Base-by-base conservation (phyloP, 208 protist genomes). In the Crithidia expoeki region DNA sequence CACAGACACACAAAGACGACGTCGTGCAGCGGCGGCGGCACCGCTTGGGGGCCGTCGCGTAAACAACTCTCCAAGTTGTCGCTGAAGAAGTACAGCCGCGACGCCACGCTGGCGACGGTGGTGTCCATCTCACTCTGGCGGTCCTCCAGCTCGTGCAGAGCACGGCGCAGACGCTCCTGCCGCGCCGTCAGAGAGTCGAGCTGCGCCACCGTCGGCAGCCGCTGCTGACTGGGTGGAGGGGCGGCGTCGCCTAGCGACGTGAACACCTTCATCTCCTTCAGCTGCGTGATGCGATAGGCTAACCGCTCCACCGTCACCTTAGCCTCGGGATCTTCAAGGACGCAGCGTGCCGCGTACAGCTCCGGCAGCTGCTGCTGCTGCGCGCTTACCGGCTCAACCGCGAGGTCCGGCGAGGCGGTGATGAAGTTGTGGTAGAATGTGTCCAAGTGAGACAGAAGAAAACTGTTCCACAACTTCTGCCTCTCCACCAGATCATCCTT, bases 61-160 rank as follows among this genome's bases (percentile, higher is more conserved):
- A 95, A 70, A 0, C 84, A 80, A 34, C 76, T 53, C 56, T 92
- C 81, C 16, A 95, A 68, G 68, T 94, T 85, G 70, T 94, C 84
- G 62, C 86, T 91, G 67, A 95, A 95, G 55, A 95, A 95, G 79
- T 86, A 82, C 32, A 95, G 71, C 17, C 90, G 83, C 12, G 67
- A 81, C 1, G 83, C 72, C 11, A 84, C 62, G 33, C 63, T 81
- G 32, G 53, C 70, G 28, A 88, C 65, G 19, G 66, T 73, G 9
- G 79, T 49, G 28, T 85, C 80, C 19, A 80, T 47, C 52, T 89
- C 80, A 7, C 44, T 32, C 32, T 83, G 87, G 14, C 84, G 80
- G 19, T 78, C 76, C 38, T 88, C 77, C 40, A 85, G 78, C 68
- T 95, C 90, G 34, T 64, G 61, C 23, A 95, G 72, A 11, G 85